Evolutionary conservation across 176 grass and related monocot species (phyloP).

Genomic region (Tuctoria greenei): DNA sequence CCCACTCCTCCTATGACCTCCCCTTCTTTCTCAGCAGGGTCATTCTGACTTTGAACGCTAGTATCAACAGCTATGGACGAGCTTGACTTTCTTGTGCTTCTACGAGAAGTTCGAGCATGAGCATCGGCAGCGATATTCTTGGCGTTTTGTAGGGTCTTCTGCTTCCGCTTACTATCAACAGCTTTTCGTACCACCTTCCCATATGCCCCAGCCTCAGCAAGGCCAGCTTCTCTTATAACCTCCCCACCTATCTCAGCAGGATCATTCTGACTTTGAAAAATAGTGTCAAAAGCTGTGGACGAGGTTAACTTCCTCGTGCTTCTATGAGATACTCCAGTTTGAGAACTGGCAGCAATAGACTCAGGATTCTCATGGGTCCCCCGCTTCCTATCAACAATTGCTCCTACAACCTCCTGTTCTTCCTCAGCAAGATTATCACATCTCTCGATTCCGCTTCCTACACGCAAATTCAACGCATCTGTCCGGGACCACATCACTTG

Average conservation of each 20-base stretch:
- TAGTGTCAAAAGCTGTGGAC: not conserved
- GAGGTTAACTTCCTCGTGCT: slow-evolving; percentile 21
- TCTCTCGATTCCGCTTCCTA: not conserved
- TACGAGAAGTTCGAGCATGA: slow-evolving; percentile 15
- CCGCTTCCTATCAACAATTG: slow-evolving; percentile 15
- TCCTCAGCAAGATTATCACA: slow-evolving; percentile 1
- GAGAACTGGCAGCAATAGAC: not conserved
- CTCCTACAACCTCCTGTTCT: not conserved
- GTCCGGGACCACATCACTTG: not conserved
- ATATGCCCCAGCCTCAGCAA: not conserved
- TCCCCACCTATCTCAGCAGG: not conserved
- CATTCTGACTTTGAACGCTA: not conserved
- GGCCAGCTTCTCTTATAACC: not conserved
- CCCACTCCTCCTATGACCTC: not conserved
- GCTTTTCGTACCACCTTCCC: not conserved
- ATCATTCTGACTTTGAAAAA: not conserved
- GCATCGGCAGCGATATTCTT: not conserved
- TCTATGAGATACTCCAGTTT: slow-evolving; percentile 20
- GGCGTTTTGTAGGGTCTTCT: not conserved
- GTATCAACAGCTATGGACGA: not conserved
- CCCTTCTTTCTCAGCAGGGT: not conserved
- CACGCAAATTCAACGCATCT: not conserved
- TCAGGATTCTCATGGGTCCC: not conserved
- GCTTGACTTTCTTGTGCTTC: slow-evolving; percentile 24
- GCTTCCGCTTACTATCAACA: slow-evolving; percentile 14